phyloP scores from a whole-genome alignment of 208 protist genomes.

The Crithidia mellificae region DNA sequence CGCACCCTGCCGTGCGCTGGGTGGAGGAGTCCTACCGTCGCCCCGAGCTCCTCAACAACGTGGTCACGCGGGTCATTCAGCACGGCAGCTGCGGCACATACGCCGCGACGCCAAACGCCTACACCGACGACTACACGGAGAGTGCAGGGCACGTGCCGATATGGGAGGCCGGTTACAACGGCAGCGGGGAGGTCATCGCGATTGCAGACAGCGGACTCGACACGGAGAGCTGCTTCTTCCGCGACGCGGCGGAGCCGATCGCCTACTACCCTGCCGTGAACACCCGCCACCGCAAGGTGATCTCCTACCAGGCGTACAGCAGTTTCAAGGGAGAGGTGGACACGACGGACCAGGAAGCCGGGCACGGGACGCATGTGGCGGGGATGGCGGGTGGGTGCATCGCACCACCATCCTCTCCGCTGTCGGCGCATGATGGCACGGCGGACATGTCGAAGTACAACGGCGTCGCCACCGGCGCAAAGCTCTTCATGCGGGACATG shows the following conservation, averaged over 20 bases:
- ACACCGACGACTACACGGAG: not conserved
- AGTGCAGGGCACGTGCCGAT: constrained; percentile 30
- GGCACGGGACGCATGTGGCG: constrained; percentile 90
- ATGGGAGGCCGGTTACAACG: constrained; percentile 70
- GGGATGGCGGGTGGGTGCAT: constrained; percentile 62
- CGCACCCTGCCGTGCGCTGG: constrained; percentile 74
- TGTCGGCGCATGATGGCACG: not conserved
- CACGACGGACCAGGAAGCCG: constrained; percentile 34
- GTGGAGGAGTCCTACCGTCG: constrained; percentile 45
- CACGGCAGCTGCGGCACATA: constrained; percentile 26
- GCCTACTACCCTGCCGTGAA: constrained; percentile 74
- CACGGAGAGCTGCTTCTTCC: constrained; percentile 86
- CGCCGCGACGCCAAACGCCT: not conserved
- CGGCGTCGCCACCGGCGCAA: constrained; percentile 81
- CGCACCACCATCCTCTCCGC: no score
- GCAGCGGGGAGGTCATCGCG: constrained; percentile 78
- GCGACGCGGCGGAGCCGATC: constrained; percentile 50
- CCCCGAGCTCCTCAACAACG: constrained; percentile 42
- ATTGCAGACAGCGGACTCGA: constrained; percentile 90
- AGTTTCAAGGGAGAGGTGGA: not conserved
- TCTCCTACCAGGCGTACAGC: constrained; percentile 59
- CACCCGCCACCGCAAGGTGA: constrained; percentile 80
- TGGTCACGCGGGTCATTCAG: constrained; percentile 47
- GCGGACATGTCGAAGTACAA: constrained; percentile 37
- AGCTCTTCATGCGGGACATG: constrained; percentile 80